Evolutionary conservation across 2,329 filamentous ascomycete genomes (phyloP).

Genomic region (Alternaria tenuissima): DNA sequence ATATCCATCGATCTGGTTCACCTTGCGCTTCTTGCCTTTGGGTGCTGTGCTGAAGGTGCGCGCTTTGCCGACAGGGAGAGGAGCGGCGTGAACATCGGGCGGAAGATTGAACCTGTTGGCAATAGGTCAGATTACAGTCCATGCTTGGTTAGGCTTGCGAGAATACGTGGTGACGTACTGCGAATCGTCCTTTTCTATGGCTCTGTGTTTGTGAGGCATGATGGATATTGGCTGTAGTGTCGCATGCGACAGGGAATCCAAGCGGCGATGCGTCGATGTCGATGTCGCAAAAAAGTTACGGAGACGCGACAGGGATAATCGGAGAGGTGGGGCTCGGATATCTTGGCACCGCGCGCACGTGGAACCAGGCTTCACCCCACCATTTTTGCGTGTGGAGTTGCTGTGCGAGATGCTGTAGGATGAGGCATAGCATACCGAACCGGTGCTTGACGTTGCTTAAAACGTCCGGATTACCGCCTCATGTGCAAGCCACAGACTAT

Average conservation of each 20-base stretch:
- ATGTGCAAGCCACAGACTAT: neutral
- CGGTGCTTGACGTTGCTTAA: constrained; percentile 2
- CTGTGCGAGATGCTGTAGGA: neutral
- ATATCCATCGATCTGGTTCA: constrained; percentile 60
- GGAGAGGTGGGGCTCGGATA: constrained; percentile 5
- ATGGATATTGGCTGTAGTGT: constrained; percentile 10
- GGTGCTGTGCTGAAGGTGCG: constrained; percentile 44
- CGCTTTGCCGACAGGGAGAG: constrained; percentile 63
- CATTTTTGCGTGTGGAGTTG: neutral
- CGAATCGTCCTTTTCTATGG: constrained; percentile 59
- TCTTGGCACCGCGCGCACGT: constrained; percentile 1
- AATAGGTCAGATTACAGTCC: constrained; percentile 45
- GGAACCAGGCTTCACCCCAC: constrained; percentile 9
- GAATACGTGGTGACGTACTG: constrained; percentile 37
- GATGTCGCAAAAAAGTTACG: constrained; percentile 20
- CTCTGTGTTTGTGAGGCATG: constrained; percentile 91
- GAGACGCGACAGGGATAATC: constrained; percentile 12
- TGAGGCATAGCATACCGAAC: neutral
- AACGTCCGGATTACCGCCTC: neutral
- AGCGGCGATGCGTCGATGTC: neutral
- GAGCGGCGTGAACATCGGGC: constrained; percentile 65
- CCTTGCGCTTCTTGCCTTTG: constrained; percentile 48
- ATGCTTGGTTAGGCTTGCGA: constrained; percentile 2
- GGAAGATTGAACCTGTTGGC: constrained; percentile 66
- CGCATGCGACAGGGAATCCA: neutral